These are phyloP conservation scores for Tricladium varicosporioides DNA, from an alignment of 2,329 filamentous ascomycete genomes.

Conservation along the genomic window DNA sequence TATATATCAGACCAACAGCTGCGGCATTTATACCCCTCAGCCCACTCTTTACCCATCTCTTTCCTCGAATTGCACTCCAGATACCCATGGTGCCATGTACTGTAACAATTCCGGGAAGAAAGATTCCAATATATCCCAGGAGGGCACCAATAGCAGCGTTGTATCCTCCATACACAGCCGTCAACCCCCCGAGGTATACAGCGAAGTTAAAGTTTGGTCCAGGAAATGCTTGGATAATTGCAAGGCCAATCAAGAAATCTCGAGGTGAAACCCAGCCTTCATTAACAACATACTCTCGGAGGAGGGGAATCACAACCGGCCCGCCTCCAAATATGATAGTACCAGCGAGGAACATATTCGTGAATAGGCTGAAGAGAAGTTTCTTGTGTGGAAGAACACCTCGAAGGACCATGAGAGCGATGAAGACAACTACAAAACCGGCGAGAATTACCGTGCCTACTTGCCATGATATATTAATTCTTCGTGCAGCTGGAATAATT, in stretches of 20 bases:
- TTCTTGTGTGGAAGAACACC: conserved; percentile 38
- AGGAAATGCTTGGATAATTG: conserved; percentile 68
- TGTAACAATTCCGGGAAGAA: conserved; percentile 47
- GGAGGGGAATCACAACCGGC: conserved; percentile 62
- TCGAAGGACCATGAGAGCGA: conserved; percentile 53
- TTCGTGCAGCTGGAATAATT: conserved; percentile 5
- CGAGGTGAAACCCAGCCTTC: conserved; percentile 68
- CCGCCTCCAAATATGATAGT: conserved; percentile 58
- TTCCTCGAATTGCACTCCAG: conserved; percentile 52
- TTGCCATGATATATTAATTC: conserved; percentile 6
- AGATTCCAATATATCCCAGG: conserved; percentile 52
- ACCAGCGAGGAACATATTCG: conserved; percentile 33
- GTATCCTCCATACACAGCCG: conserved; percentile 24
- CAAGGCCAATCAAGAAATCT: conserved; percentile 71
- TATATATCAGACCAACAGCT: conserved; percentile 61
- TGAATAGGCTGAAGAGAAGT: conserved; percentile 59
- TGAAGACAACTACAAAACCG: conserved; percentile 55
- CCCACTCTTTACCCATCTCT: conserved; percentile 44
- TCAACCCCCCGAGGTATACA: conserved; percentile 46
- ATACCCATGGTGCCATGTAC: conserved; percentile 52
- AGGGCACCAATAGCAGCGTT: conserved; percentile 42
- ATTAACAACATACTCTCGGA: conserved; percentile 61
- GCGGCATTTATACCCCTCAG: conserved; percentile 58
- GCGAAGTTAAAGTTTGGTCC: conserved; percentile 62
- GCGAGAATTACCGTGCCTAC: conserved; percentile 6